Evolutionary conservation across 2,329 filamentous ascomycete genomes (phyloP), one percentile per base, ranked within the genome.

Genomic region (Neonectria sp.): DNA sequence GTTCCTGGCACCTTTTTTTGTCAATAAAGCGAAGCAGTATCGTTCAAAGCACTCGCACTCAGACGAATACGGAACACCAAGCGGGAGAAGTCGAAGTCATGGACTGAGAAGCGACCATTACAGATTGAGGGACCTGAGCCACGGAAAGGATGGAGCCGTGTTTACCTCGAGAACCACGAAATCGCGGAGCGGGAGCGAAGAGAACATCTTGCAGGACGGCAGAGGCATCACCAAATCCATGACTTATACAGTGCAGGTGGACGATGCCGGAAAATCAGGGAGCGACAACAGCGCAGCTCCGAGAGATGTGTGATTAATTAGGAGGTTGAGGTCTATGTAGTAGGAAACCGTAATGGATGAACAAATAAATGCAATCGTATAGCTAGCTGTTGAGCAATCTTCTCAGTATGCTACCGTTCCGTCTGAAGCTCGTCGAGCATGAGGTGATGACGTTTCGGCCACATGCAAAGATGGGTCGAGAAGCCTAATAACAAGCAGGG

Each of bases 1-100:
- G 0, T 85, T 85, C 74, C 77, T 85, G 0, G 82, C 83, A 0
- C 83, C 83, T 0, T 78, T 84, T 3, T 84, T 80, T 68, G 67
- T 85, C 49, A 80, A 76, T 29, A 84, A 83, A 66, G 83, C 82
- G 12, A 82, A 76, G 55, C 75, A 82, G 37, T 85, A 84, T 70
- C 79, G 79, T 24, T 80, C 73, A 63, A 84, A 83, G 60, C 76
- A 78, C 55, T 79, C 80, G 62, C 76, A 78, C 55, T 79, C 80
- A 0, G 75, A 74, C 55, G 72, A 73, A 29, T 76, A 75, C 67
- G 75, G 72, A n/a, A 79, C 78, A 4, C 74, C 75, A 15, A 71
- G 71, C 53, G 70, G 64, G 21, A 60, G 62, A 15, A 70, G 67
- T 24, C 69, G 72, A 33, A 76, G 74, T n/a, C 67, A 69, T 17